Evolutionary conservation across 2,329 filamentous ascomycete species (phyloP), one percentile per base, ranked within the genome.

Genomic region (Mollisia scopiformis): DNA sequence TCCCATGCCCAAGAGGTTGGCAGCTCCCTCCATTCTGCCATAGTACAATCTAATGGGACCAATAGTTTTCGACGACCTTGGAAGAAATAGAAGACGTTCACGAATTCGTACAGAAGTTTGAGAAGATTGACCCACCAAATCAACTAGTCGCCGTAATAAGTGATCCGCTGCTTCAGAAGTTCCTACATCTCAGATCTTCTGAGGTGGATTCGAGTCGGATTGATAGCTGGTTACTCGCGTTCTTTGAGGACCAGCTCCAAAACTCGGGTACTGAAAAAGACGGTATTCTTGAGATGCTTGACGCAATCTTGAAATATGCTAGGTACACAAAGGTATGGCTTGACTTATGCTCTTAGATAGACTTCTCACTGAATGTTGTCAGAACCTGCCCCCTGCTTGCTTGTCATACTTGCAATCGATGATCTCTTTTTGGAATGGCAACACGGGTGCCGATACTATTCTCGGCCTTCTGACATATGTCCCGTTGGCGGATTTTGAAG

Each of bases 121-220:
- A 96, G 67, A 90, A 83, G 66, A 87, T 96, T 27, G 90, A 95
- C 73, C 78, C 93, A 41, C 92, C 92, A 0, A 93, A 90, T 64
- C 92, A 96, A 74, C 80, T 96, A 1, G 86, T 93, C 41, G 90
- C 92, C 5, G 86, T 91, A 3, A 78, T 96, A 14, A 85, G 84
- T 1, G 90, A 96, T 70, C 89, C 89, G 2, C 78, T 96, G 30
- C 82, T 94, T 1, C 91, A 94, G 72, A 95, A 94, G 71, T 79
- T 94, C 25, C 77, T 92, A 33, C 77, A 90, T n/a, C 76, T 91
- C 30, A 82, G 84, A 53, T 84, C 88, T 1, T 82, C 84, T 35
- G 75, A 78, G 16, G 78, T 81, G 52, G 80, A 79, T 13, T 75
- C 79, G 28, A 76, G 77, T 54, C 79, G 87, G n/a, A 78, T 87